A percentile compares a stretch with the other conserved stretches of the same genome.
Conservation (phyloP, 2,329 filamentous ascomycete species). For the Clathrospora elynae region DNA sequence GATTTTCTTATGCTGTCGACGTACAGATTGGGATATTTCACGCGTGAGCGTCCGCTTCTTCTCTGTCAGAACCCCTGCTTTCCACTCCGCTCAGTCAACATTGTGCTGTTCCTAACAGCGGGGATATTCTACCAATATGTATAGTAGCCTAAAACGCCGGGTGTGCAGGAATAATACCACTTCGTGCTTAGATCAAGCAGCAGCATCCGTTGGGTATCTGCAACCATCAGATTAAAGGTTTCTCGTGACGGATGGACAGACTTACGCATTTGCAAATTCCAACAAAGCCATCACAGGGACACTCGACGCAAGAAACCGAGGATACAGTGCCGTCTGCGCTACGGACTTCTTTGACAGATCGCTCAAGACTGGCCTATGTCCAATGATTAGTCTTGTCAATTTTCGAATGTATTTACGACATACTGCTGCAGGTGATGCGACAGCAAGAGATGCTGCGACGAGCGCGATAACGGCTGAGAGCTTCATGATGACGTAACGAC, state of each 20-base stretch:
- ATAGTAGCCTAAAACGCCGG: conserved; percentile 11
- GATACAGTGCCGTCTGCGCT: conserved; percentile 17
- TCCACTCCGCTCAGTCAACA: neutral
- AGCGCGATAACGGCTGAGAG: conserved; percentile 29
- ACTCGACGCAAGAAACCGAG: conserved; percentile 28
- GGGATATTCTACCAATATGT: neutral
- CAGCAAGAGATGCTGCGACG: conserved; percentile 20
- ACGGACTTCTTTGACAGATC: conserved; percentile 24
- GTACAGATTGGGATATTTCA: neutral
- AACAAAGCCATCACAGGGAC: conserved; percentile 30
- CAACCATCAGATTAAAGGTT: neutral
- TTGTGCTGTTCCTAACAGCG: neutral
- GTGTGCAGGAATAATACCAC: neutral
- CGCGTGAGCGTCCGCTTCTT: neutral
- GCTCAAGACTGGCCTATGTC: conserved; percentile 29
- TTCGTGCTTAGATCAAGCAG: conserved; percentile 16
- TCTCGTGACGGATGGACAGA: neutral
- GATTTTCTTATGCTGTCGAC: neutral
- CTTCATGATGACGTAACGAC: conserved; percentile 29
- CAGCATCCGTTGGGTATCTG: conserved; percentile 41
- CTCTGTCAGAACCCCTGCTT: no score
- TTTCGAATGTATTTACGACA: neutral
- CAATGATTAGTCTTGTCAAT: neutral
- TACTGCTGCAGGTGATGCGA: conserved; percentile 37
- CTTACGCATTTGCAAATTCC: conserved; percentile 35